A percentile compares a stretch with the other conserved stretches of the same genome.
phyloP scores from a whole-genome alignment of 192 early-diverging fungal genomes.

The Lobosporangium transversale region DNA sequence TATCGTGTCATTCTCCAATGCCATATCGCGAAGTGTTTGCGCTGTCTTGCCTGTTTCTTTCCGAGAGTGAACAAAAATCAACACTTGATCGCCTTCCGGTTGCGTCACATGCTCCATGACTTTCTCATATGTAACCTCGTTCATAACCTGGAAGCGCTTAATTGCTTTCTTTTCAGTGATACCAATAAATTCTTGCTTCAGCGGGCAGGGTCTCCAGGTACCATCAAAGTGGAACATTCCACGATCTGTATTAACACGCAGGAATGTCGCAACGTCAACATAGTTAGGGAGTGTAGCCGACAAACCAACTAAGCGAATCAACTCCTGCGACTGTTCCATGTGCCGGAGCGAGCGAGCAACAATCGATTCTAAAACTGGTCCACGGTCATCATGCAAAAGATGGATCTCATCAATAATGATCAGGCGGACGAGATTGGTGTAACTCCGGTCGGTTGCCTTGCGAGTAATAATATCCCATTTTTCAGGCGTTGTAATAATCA shows the following conservation, averaged over 20 bases:
- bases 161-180: conserved; percentile 97
- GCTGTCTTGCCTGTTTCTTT: conserved; percentile 98
- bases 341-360: conserved; percentile 86
- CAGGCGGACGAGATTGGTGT: conserved; percentile 88
- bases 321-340: conserved; percentile 91
- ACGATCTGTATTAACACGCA: conserved; percentile 82
- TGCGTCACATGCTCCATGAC: conserved; percentile 83
- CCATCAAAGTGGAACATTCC: conserved; percentile 96
- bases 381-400: conserved; percentile 96
- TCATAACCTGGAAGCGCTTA: conserved; percentile 94
- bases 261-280: conserved; percentile 92
- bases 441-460: conserved; percentile 91
- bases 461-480: conserved; percentile 99
- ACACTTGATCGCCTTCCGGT: conserved; percentile 81
- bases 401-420: conserved; percentile 99
- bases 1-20: conserved; percentile 87
- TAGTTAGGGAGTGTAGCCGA: conserved; percentile 97
- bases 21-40: conserved; percentile 91
- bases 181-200: conserved; percentile 96
- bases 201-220: conserved; percentile 91
- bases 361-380: conserved; percentile 94
- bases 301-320: conserved; percentile 91
- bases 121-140: conserved; percentile 97
- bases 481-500: conserved; percentile 98
- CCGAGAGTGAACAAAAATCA: conserved; percentile 97